A percentile compares a stretch with the other conserved stretches of the same genome.
Evolutionary conservation across 2,329 filamentous ascomycete genomes (phyloP).

Genomic region (Paracoccidioides lutzii): DNA sequence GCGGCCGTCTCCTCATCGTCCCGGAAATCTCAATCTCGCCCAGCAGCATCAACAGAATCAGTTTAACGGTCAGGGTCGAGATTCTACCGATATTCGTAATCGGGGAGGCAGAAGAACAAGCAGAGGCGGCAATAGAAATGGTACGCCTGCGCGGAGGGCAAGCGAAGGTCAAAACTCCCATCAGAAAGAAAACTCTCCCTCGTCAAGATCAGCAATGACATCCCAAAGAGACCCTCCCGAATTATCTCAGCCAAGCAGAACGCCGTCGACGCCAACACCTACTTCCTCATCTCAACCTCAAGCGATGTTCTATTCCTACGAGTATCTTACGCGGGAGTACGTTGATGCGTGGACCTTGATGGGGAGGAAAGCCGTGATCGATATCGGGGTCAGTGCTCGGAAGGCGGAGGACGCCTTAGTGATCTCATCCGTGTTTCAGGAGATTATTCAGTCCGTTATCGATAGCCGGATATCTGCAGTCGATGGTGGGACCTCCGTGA

Average conservation of each 20-base stretch:
- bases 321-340: slow-evolving; percentile 58
- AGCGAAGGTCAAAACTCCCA: slow-evolving; percentile 25
- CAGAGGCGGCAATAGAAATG: slow-evolving; percentile 26
- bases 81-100: slow-evolving; percentile 27
- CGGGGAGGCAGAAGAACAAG: slow-evolving; percentile 25
- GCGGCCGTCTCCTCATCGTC: slow-evolving; percentile 36
- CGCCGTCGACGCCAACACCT: slow-evolving; percentile 12
- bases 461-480: slow-evolving; percentile 52
- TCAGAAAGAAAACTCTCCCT: slow-evolving; percentile 18
- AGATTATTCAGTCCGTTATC: slow-evolving; percentile 64
- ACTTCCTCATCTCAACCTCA: slow-evolving; percentile 16
- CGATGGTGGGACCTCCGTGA: slow-evolving; percentile 60
- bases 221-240: slow-evolving; percentile 19
- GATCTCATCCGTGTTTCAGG: slow-evolving; percentile 65
- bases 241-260: slow-evolving; percentile 19
- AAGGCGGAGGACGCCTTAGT: slow-evolving; percentile 55
- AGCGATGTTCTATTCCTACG: slow-evolving; percentile 51
- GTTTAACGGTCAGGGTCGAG: slow-evolving; percentile 23
- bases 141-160: slow-evolving; percentile 21
- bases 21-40: slow-evolving; percentile 38
- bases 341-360: slow-evolving; percentile 54
- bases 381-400: slow-evolving; percentile 51
- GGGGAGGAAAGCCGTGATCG: slow-evolving; percentile 55
- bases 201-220: slow-evolving; percentile 18
- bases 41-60: slow-evolving; percentile 34